Conservation (phyloP, 441 rosid species). For the Euphorbia celastroides region DNA sequence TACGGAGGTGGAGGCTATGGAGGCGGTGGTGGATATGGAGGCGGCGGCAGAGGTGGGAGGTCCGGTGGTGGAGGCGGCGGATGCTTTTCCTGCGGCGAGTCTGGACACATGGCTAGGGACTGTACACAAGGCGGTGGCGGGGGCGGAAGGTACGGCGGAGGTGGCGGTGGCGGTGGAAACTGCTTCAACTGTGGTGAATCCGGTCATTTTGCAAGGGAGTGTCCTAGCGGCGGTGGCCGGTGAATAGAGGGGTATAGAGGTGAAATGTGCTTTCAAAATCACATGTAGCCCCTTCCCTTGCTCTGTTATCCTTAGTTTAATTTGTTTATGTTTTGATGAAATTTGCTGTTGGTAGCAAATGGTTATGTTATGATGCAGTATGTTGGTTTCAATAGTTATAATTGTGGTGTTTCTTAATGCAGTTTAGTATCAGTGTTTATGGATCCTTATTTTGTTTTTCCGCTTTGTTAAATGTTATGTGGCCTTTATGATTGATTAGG, state of each 20-base stretch:
- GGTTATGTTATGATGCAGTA: conserved; percentile 6
- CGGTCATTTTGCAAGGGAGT: conserved; percentile 67
- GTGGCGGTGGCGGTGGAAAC: conserved; percentile 40
- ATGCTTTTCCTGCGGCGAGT: conserved; percentile 56
- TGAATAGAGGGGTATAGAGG: conserved; percentile 4
- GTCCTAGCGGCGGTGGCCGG: conserved; percentile 39
- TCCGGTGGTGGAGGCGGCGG: conserved; percentile 24
- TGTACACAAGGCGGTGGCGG: no score
- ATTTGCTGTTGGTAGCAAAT: not conserved
- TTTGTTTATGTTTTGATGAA: conserved; percentile 3
- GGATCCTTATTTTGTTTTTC: not conserved
- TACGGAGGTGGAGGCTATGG: conserved; percentile 34
- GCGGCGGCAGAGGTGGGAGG: conserved; percentile 35
- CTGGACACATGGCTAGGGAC: conserved; percentile 66
- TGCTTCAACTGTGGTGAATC: conserved; percentile 45
- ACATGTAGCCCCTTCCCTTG: conserved; percentile 2
- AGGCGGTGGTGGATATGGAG: conserved; percentile 38
- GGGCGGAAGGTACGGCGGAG: no score
- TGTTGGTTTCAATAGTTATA: not conserved
- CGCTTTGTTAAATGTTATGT: not conserved
- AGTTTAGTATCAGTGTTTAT: not conserved
- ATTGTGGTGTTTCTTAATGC: not conserved
- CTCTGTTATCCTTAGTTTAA: not conserved
- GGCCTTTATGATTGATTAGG: not conserved
- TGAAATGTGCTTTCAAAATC: not conserved